These are phyloP conservation scores for Strobilomyces echinocephalus DNA, from an alignment of 768 basidiomycete genomes.

Conservation along the genomic window DNA sequence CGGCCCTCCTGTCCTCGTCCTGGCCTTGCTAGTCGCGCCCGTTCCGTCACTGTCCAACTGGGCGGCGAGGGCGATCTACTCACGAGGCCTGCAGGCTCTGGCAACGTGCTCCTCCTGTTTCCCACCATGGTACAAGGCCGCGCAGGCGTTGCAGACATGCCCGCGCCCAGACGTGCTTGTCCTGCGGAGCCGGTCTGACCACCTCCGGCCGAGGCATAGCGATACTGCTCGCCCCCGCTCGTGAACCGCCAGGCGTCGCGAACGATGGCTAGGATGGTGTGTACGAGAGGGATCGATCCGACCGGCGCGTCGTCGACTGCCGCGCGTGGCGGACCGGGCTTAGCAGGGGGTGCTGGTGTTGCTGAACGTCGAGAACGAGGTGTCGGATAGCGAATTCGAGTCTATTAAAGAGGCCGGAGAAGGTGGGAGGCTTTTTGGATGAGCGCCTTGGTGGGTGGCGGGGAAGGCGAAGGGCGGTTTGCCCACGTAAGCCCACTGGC, in stretches of 20 bases:
- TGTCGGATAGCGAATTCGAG: conserved; percentile 18
- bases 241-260: background rate
- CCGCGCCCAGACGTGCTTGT: background rate
- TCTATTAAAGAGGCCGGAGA: conserved; percentile 4
- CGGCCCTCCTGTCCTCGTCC: too few species aligned
- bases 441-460: too few species aligned
- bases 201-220: too few species aligned
- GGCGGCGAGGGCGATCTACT: background rate
- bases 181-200: background rate
- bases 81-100: background rate
- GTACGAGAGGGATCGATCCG: conserved; percentile 13
- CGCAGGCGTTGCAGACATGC: background rate
- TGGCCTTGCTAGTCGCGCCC: conserved; percentile 39
- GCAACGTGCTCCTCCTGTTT: background rate
- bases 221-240: background rate
- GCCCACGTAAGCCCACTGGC: too few species aligned
- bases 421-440: conserved; percentile 3
- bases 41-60: conserved; percentile 46
- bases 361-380: conserved; percentile 21
- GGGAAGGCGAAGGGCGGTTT: too few species aligned
- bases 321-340: conserved; percentile 7
- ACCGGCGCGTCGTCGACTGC: background rate
- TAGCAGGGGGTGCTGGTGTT: conserved; percentile 29
- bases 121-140: background rate
- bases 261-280: conserved; percentile 17